Evolutionary conservation across 2,329 filamentous ascomycete genomes (phyloP).

Genomic region (Tolypocladium ovalisporum): DNA sequence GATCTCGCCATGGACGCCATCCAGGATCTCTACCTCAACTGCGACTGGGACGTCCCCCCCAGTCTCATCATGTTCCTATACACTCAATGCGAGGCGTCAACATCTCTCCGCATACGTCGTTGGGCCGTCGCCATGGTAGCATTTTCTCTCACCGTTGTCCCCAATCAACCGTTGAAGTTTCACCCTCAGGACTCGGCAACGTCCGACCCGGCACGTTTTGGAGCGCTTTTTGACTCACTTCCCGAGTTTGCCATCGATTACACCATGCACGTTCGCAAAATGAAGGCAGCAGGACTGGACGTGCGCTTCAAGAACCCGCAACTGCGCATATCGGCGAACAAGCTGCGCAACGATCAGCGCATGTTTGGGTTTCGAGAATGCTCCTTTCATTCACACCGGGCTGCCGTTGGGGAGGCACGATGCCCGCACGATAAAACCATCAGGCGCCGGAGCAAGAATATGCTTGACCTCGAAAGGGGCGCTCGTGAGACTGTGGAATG

Average conservation of each 20-base stretch:
- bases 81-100: constrained; percentile 36
- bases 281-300: constrained; percentile 37
- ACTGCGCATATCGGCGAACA: constrained; percentile 45
- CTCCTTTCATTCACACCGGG: constrained; percentile 48
- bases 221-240: constrained; percentile 29
- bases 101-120: constrained; percentile 41
- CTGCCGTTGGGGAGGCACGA: constrained; percentile 39
- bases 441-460: constrained; percentile 5
- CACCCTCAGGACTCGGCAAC: constrained; percentile 15
- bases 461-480: background rate
- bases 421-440: constrained; percentile 33
- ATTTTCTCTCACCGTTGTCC: constrained; percentile 35
- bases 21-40: constrained; percentile 47
- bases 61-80: constrained; percentile 41
- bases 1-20: constrained; percentile 47
- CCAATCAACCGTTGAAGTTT: constrained; percentile 15
- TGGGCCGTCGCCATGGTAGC: constrained; percentile 52
- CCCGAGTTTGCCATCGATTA: constrained; percentile 41
- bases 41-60: constrained; percentile 47
- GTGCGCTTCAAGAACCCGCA: constrained; percentile 49
- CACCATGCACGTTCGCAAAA: constrained; percentile 38
- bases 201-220: constrained; percentile 24
- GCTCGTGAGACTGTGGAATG: no score
- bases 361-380: constrained; percentile 51
- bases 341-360: constrained; percentile 43